Evolutionary conservation across 2,329 filamentous ascomycete genomes (phyloP), one percentile per base, ranked within the genome.

Genomic region (Phyllachora maydis): DNA sequence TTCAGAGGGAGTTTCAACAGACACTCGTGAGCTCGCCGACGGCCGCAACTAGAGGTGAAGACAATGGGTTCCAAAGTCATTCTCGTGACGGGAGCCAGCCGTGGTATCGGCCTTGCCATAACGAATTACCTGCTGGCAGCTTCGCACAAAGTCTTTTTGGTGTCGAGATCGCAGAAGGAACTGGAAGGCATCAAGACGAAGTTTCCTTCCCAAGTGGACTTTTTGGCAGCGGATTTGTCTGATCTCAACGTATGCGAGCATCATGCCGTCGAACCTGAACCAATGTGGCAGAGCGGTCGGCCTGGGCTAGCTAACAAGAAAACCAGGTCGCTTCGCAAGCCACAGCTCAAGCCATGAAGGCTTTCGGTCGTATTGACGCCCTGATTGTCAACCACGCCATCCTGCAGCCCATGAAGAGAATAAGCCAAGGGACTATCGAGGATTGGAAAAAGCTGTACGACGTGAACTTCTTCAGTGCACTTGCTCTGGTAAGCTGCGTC

Each of bases 331-430:
- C 66, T 4, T 45, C 58, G 2, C 63, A 63, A 39, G 62, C 75
- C 4, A 65, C 79, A 4, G 54, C 71, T 4, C 48, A 69, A 1
- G 74, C 82, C 0, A 39, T 75, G 8, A 50, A 61, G 14, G 51
- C 62, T 0, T 95, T 79, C 43, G 73, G 71, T 7, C 56, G 54
- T 23, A 49, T 98, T 4, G 82, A 98, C 41, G 75, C 71, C 2
- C 43, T 98, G 21, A 66, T 98, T 8, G 52, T 95, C 30, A 95
- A 95, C 45, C 88, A 98, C 42, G 83, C 82, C 11, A 56, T 69
- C 1, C 50, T 98, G 21, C 62, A 68, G n/a, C 76, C 81, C 1
- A 70, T 90, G 19, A 66, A 65, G 23, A 66, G 64, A 28, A 52
- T 95, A 21, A 66, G 52, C 4, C 64, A 85, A 26, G 58, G 61